Base-by-base conservation (phyloP, 371 early-diverging fungal species). In the Apophysomyces variabilis region DNA sequence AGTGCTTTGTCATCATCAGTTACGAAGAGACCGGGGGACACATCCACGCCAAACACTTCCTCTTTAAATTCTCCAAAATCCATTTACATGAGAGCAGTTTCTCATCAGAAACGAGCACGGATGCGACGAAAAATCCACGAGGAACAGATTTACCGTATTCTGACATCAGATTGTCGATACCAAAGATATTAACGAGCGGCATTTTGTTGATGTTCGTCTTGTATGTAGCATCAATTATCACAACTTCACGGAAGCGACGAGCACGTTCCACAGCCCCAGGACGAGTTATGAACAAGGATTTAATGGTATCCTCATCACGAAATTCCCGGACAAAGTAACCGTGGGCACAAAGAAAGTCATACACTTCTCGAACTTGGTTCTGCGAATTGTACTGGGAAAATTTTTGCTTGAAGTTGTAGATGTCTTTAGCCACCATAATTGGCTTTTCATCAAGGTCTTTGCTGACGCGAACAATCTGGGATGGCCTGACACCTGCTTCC, bases 101-200 rank as follows among this genome's bases (percentile, higher is more conserved):
- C 9, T 64, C 64, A 13, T 64, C 26, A 8, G 38, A 12, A 1
- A 64, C 9, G 13, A 64, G 4, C 5, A 36, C 38, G 11, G 35
- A 64, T 14, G 3, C 64, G 32, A 57, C n/a, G 11, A 16, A 43
- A 41, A 64, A 57, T 7, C 3, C 16, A 12, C 56, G 0, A 36
- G 50, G 62, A 3, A 41, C 2, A 36, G 11, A 18, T 26, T 39
- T 5, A 0, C 14, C 1, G 18, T 14, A n/a, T 11, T 13, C 39
- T 8, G 4, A 37, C 13, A 43, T 35, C 0, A 86, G 80, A 26
- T 83, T 72, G 61, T 84, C 81, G 11, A 87, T 18, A 18, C 18
- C 18, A 18, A 18, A 82, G 12, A 88, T 72, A 71, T 88, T 87
- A 16, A 82, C 69, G 7, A 85, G 70, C 0, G 76, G 85, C 86